Conservation (phyloP, 1,284 basidiomycete species). For the Sanghuangporus weigelae region DNA sequence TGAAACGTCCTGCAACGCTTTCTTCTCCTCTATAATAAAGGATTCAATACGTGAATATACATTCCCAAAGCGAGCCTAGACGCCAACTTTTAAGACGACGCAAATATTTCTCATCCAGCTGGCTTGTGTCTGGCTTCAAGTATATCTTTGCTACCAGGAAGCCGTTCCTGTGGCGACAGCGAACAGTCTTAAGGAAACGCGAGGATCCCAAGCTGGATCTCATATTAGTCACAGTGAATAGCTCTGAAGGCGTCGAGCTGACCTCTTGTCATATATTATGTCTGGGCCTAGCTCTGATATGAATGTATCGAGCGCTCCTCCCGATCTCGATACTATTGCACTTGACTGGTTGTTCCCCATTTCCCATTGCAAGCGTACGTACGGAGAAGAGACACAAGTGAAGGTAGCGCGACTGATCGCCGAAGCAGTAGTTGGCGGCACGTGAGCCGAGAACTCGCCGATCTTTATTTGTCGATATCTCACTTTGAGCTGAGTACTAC, state of each 20-base stretch:
- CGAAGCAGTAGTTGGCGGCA: background rate
- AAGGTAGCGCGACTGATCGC: background rate
- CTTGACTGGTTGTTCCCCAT: slow-evolving; percentile 73
- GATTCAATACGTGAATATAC: background rate
- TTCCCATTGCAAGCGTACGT: slow-evolving; percentile 2
- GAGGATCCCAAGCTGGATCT: slow-evolving; percentile 74
- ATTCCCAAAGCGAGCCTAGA: background rate
- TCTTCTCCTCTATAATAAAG: slow-evolving; percentile 63
- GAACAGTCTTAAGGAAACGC: slow-evolving; percentile 91
- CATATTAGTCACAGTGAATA: background rate
- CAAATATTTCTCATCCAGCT: slow-evolving; percentile 64
- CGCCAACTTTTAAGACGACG: slow-evolving; percentile 57
- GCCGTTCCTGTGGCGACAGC: slow-evolving; percentile 68
- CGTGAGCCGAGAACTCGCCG: background rate
- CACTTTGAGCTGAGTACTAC: background rate
- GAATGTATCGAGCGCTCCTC: slow-evolving; percentile 82
- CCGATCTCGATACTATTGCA: slow-evolving; percentile 58
- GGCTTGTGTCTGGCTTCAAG: slow-evolving; percentile 73
- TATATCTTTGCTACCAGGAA: slow-evolving; percentile 77
- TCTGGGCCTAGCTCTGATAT: slow-evolving; percentile 83
- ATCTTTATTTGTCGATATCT: background rate
- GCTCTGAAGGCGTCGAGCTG: slow-evolving; percentile 19
- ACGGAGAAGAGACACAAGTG: background rate
- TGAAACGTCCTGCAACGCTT: slow-evolving; percentile 77
- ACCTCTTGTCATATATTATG: slow-evolving; percentile 90